phyloP scores from a whole-genome alignment of 2,329 filamentous ascomycete genomes.

The Lachnellula arida region DNA sequence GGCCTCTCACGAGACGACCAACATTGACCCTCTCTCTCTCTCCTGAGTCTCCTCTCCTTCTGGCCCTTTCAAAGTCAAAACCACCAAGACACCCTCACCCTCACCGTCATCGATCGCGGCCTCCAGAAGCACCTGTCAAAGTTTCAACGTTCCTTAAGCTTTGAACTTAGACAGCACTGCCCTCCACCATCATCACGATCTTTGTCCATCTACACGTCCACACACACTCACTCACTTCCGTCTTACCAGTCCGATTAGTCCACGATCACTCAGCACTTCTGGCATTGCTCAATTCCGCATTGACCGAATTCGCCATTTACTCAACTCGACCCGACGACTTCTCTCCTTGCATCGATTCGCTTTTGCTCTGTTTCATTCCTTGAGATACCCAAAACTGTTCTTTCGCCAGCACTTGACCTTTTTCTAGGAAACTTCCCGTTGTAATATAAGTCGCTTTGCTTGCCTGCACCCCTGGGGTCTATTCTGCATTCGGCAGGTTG shows the following conservation, averaged over 20 bases:
- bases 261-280: not conserved
- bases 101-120: slow-evolving; percentile 11
- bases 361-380: slow-evolving; percentile 6
- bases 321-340: not conserved
- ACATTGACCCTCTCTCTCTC: slow-evolving; percentile 1
- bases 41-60: not conserved
- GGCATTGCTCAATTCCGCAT: slow-evolving; percentile 1
- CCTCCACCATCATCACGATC: not conserved
- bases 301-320: not conserved
- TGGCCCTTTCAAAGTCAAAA: not conserved
- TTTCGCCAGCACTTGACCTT: slow-evolving; percentile 71
- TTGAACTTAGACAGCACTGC: slow-evolving; percentile 4
- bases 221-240: not conserved
- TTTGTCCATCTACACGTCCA: slow-evolving; percentile 3
- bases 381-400: slow-evolving; percentile 19
- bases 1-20: slow-evolving; percentile 20
- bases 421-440: slow-evolving; percentile 82
- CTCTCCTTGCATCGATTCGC: slow-evolving; percentile 6
- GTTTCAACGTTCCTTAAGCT: slow-evolving; percentile 8
- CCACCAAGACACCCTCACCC: not conserved
- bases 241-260: not conserved
- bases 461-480: slow-evolving; percentile 12
- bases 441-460: slow-evolving; percentile 68
- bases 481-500: slow-evolving; percentile 21
- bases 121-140: slow-evolving; percentile 12